Percentiles rank a stretch among this genome's conserved stretches.
These are phyloP conservation scores for Nemophila menziesii DNA, from an alignment of 257 asterid genomes.

Conservation along the genomic window DNA sequence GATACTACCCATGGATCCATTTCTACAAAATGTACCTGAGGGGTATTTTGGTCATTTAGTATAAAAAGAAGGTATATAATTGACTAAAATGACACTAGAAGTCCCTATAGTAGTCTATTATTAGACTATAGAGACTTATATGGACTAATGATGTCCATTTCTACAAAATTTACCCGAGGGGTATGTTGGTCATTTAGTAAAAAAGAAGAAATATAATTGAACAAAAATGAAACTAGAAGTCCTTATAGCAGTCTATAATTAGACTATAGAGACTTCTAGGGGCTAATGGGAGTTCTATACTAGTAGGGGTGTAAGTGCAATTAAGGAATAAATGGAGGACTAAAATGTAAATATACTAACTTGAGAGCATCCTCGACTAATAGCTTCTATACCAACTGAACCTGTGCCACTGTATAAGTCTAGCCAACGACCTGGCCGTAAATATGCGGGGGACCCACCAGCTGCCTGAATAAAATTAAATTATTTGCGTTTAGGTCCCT, in stretches of 20 bases:
- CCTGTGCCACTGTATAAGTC: slow-evolving; percentile 99
- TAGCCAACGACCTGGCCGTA: slow-evolving; percentile 92
- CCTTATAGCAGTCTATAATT: too few species aligned
- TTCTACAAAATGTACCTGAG: slow-evolving; percentile 92
- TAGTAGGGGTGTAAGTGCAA: too few species aligned
- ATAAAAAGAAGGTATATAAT: slow-evolving; percentile 6
- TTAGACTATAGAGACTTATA: too few species aligned
- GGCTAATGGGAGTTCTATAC: too few species aligned
- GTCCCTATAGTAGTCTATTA: too few species aligned
- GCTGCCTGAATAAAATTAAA: slow-evolving; percentile 48
- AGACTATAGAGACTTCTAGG: too few species aligned
- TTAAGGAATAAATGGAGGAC: background rate
- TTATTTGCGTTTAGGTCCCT: too few species aligned
- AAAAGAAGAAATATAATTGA: background rate
- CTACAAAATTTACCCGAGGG: too few species aligned
- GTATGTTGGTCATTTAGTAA: background rate
- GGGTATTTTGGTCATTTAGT: slow-evolving; percentile 12
- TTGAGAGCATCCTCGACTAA: slow-evolving; percentile 97
- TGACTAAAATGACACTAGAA: too few species aligned
- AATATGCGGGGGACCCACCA: slow-evolving; percentile 76
- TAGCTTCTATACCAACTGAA: slow-evolving; percentile 95
- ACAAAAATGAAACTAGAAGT: background rate
- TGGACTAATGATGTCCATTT: too few species aligned
- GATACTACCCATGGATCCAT: slow-evolving; percentile 99
- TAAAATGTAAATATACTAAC: slow-evolving; percentile 17